Conservation (phyloP, 2,329 filamentous ascomycete species). For the Whalleya microplaca region DNA sequence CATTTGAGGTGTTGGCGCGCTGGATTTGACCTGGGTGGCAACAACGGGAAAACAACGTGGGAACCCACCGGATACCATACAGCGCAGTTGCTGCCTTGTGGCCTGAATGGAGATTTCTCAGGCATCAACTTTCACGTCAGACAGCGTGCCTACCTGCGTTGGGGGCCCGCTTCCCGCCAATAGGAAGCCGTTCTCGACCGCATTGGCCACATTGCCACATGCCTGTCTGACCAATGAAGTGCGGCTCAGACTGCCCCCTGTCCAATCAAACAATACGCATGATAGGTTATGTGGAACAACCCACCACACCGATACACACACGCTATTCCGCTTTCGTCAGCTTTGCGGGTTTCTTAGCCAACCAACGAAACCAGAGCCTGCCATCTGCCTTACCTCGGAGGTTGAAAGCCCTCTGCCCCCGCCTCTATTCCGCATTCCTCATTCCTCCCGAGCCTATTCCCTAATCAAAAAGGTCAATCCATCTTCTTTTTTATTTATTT, state of each 20-base stretch:
- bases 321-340: not conserved
- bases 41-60: slow-evolving; percentile 24
- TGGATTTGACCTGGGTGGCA: too few relatives aligned
- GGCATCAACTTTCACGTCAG: slow-evolving; percentile 6
- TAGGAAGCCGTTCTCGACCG: slow-evolving; percentile 15
- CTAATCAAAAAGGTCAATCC: not conserved
- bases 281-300: slow-evolving; percentile 3
- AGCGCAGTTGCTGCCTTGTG: slow-evolving; percentile 1
- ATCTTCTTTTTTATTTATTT: too few relatives aligned
- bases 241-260: slow-evolving; percentile 1
- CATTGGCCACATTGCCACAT: slow-evolving; percentile 10
- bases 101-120: slow-evolving; percentile 2
- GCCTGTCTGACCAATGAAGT: slow-evolving; percentile 15
- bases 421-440: too few relatives aligned
- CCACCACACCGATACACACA: not conserved
- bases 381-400: too few relatives aligned
- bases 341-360: not conserved
- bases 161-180: not conserved
- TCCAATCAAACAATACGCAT: slow-evolving; percentile 14
- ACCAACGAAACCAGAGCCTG: too few relatives aligned
- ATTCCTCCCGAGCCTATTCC: too few relatives aligned
- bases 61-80: slow-evolving; percentile 26
- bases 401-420: too few relatives aligned
- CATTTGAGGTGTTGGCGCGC: too few relatives aligned
- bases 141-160: not conserved